Evolutionary conservation across 805 yeast species (phyloP), one percentile per base, ranked within the genome.

Genomic region (Myxozyma neglecta): DNA sequence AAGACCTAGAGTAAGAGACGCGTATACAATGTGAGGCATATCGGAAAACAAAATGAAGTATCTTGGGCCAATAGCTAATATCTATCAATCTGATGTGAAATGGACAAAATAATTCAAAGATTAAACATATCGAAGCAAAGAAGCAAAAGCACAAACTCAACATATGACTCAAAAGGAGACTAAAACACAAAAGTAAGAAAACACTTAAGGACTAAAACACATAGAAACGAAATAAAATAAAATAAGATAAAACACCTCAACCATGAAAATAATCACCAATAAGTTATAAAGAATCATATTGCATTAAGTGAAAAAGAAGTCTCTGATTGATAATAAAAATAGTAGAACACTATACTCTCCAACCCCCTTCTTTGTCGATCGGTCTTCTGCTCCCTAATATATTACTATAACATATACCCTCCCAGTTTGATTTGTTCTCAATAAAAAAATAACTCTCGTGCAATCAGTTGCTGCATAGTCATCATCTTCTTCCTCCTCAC

Each of bases 231-330:
- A 20, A 40, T 37, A 40, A 36, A 32, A 42, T 40, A 48, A 54
- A 56, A 16, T 9, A 43, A 40, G 49, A 59, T 16, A 42, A 37
- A 62, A 59, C 55, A 62, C 56, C 56, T 49, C 56, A 18, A 43
- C 59, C 62, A 56, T 54, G 53, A 32, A 32, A 59, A 55, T n/a
- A 47, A 47, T 52, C 20, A 47, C 16, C 49, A 35, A 52, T 51
- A 14, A 34, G 35, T 35, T 18, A 24, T 24, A 24, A 24, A n/a
- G n/a, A n/a, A n/a, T n/a, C n/a, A n/a, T n/a, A 29, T 9, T 32
- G 29, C n/a, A 47, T 18, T 11, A 47, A 29, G 24, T 47, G 51
- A 47, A 24, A 16, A 29, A 11, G 20, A 7, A 16, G 6, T 37
- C 10, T n/a, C n/a, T n/a, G n/a, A n/a, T n/a, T n/a, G n/a, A n/a